Conservation (phyloP, 352 stramenopile genomes). For the Globisporangium canariense region DNA sequence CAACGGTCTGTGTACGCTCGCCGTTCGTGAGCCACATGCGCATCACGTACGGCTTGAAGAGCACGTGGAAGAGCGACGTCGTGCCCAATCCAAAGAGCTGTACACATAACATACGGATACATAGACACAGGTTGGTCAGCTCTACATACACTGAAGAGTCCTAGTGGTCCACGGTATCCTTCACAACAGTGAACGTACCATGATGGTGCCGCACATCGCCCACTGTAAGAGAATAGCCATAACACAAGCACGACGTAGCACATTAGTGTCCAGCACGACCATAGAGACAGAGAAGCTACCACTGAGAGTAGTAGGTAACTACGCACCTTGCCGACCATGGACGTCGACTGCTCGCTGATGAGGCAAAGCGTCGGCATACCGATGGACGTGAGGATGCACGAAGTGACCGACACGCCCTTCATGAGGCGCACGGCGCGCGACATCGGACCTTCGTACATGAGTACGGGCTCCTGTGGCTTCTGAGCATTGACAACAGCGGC, state of each 20-base stretch:
- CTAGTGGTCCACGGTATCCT: not conserved
- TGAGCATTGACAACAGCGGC: not conserved
- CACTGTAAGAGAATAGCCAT: slow-evolving; percentile 29
- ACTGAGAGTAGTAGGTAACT: not conserved
- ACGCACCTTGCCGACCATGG: slow-evolving; percentile 63
- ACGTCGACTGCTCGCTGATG: slow-evolving; percentile 71
- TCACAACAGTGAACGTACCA: slow-evolving; percentile 31
- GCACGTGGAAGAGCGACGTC: slow-evolving; percentile 78
- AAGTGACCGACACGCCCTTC: slow-evolving; percentile 86
- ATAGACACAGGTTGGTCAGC: not conserved
- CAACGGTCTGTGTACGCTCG: slow-evolving; percentile 11
- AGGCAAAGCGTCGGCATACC: slow-evolving; percentile 77
- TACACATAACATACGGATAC: not conserved
- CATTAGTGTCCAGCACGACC: not conserved
- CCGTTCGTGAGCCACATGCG: slow-evolving; percentile 61
- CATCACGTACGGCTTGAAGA: slow-evolving; percentile 87
- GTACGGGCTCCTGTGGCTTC: slow-evolving; percentile 14
- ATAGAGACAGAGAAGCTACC: not conserved
- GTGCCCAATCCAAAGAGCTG: slow-evolving; percentile 79
- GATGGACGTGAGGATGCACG: slow-evolving; percentile 73
- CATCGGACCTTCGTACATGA: slow-evolving; percentile 74
- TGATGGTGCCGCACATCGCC: slow-evolving; percentile 87
- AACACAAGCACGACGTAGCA: not conserved
- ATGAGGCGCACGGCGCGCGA: slow-evolving; percentile 74
- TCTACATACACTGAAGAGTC: not conserved